phyloP scores from a whole-genome alignment of 2,329 filamentous ascomycete genomes.

The Pseudodiploospora longispora region DNA sequence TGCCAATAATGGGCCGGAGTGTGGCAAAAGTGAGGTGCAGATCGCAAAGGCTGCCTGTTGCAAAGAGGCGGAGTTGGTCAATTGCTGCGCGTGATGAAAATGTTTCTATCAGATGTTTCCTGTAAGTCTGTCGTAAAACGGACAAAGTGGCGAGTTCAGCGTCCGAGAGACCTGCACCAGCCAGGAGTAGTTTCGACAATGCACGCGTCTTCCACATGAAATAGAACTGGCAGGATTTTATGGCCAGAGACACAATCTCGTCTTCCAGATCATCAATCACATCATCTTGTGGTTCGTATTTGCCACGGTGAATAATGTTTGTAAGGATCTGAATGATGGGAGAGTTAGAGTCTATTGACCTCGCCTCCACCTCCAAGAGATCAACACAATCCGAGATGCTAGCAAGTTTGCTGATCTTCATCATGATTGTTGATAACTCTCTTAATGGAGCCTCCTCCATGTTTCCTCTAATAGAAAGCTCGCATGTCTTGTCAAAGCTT shows the following conservation, averaged over 20 bases:
- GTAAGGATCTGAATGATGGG: conserved; percentile 62
- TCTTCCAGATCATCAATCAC: conserved; percentile 72
- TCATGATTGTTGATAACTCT: conserved; percentile 64
- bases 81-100: conserved; percentile 60
- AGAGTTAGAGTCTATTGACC: conserved; percentile 38
- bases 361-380: conserved; percentile 57
- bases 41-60: conserved; percentile 73
- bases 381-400: conserved; percentile 72
- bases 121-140: conserved; percentile 46
- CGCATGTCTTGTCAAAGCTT: conserved; percentile 60
- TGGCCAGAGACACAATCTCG: conserved; percentile 65
- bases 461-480: conserved; percentile 63
- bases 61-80: conserved; percentile 69
- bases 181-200: conserved; percentile 46
- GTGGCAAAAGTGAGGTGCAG: conserved; percentile 72
- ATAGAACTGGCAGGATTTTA: conserved; percentile 74
- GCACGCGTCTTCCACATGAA: conserved; percentile 86
- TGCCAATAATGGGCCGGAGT: conserved; percentile 49
- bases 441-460: conserved; percentile 57
- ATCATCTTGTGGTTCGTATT: conserved; percentile 58
- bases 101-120: conserved; percentile 56
- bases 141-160: conserved; percentile 54
- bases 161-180: conserved; percentile 47
- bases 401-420: conserved; percentile 73
- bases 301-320: conserved; percentile 65